phyloP scores from a whole-genome alignment of 108 stramenopile species.

The Nannochloropsis salina region DNA sequence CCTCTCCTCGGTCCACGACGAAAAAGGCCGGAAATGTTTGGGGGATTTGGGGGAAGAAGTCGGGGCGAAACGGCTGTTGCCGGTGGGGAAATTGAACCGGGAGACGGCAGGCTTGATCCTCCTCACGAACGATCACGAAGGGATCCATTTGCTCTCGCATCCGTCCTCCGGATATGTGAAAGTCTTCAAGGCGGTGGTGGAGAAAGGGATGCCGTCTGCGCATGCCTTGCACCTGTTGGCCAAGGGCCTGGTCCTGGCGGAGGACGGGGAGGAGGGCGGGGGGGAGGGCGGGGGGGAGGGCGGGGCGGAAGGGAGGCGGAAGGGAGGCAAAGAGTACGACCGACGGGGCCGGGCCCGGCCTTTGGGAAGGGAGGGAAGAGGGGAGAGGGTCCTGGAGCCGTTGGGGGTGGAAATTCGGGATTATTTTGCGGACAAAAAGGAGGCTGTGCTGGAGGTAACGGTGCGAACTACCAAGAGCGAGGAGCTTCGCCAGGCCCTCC shows the following conservation, averaged over 20 bases:
- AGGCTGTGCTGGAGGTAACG: background rate
- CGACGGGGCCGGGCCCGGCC: background rate
- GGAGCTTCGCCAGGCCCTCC: slow-evolving; percentile 13
- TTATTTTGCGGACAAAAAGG: slow-evolving; percentile 14
- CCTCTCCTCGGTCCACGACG: slow-evolving; percentile 20
- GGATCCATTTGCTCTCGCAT: slow-evolving; percentile 49
- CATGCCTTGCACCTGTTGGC: background rate
- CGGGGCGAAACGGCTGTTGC: slow-evolving; percentile 38
- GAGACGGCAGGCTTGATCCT: slow-evolving; percentile 48
- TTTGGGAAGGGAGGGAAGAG: background rate
- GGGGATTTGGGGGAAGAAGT: slow-evolving; percentile 21
- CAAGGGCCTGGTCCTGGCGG: background rate
- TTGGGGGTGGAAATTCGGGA: background rate
- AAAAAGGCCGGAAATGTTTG: slow-evolving; percentile 20
- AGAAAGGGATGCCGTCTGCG: background rate
- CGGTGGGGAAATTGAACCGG: slow-evolving; percentile 49
- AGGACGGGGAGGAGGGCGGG: background rate
- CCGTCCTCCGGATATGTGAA: slow-evolving; percentile 52
- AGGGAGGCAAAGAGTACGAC: background rate
- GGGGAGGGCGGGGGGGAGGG: background rate
- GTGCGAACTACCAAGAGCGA: background rate
- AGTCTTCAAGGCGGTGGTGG: background rate
- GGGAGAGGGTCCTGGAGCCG: background rate
- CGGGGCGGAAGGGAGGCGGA: background rate
- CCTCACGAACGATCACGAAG: slow-evolving; percentile 53